phyloP scores from a whole-genome alignment of 192 early-diverging fungal genomes.

The Coemansia sp. region DNA sequence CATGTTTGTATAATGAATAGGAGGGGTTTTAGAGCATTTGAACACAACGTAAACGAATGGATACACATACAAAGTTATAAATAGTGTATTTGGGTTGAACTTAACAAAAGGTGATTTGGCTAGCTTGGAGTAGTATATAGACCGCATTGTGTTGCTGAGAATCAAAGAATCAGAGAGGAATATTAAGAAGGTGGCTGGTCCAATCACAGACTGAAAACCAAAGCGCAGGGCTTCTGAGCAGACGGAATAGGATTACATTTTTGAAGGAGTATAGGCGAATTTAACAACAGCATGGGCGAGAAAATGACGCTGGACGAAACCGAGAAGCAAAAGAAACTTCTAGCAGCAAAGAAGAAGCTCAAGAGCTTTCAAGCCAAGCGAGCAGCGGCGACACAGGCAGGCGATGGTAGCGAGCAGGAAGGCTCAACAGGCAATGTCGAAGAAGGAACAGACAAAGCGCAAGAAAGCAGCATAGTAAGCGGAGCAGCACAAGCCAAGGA shows the following conservation, averaged over 20 bases:
- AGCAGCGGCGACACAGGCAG: conserved; percentile 23
- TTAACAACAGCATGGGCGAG: neutral
- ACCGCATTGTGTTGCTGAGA: too few species aligned
- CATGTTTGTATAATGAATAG: too few species aligned
- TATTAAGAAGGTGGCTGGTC: neutral
- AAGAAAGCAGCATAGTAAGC: neutral
- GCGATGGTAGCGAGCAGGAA: neutral
- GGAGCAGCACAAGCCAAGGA: conserved; percentile 7
- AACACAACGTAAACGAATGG: too few species aligned
- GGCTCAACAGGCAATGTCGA: neutral
- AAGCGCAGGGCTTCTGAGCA: neutral
- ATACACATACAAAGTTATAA: too few species aligned
- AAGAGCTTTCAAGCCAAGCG: conserved; percentile 50
- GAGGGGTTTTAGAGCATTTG: too few species aligned
- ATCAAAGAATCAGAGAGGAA: too few species aligned
- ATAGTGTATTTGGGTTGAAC: too few species aligned
- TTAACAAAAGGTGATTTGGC: too few species aligned
- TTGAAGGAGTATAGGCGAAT: neutral
- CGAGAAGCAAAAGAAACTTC: conserved; percentile 51
- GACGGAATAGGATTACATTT: neutral
- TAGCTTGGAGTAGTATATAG: too few species aligned
- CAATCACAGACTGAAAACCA: conserved; percentile 17
- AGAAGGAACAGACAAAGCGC: neutral
- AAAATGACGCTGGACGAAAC: conserved; percentile 21
- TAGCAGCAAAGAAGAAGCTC: conserved; percentile 54